A percentile compares a stretch with the other conserved stretches of the same genome.
Conservation (phyloP, 345 rosid genomes). For the Mangifera indica region DNA sequence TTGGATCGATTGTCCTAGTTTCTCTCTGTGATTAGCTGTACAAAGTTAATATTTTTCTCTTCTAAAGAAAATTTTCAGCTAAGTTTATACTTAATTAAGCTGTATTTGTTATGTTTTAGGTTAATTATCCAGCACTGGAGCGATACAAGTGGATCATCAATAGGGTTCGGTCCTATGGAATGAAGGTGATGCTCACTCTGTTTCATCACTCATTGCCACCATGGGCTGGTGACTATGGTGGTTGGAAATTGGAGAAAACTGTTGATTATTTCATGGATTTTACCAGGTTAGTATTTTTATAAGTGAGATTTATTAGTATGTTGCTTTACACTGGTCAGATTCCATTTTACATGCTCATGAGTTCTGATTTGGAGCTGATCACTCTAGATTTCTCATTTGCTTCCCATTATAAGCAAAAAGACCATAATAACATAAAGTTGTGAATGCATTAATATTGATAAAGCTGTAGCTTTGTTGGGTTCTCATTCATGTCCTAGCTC, state of each 20-base stretch:
- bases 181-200: slow-evolving; percentile 96
- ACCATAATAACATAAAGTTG: not conserved
- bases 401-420: not conserved
- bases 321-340: slow-evolving; percentile 6
- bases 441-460: not conserved
- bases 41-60: not conserved
- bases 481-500: not conserved
- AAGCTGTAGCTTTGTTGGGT: not conserved
- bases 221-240: slow-evolving; percentile 97
- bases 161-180: slow-evolving; percentile 75
- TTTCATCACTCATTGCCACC: slow-evolving; percentile 97
- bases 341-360: slow-evolving; percentile 8
- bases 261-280: slow-evolving; percentile 83
- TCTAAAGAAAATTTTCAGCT: not conserved
- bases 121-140: slow-evolving; percentile 81
- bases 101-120: slow-evolving; percentile 40
- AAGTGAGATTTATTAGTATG: not conserved
- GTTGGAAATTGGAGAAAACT: slow-evolving; percentile 95
- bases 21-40: not conserved
- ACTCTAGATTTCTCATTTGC: slow-evolving; percentile 1
- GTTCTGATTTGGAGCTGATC: not conserved
- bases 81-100: slow-evolving; percentile 12
- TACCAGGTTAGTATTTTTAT: slow-evolving; percentile 52
- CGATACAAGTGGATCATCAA: slow-evolving; percentile 82
- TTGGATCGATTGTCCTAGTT: not conserved